Base-by-base conservation (phyloP, 768 basidiomycete species). In the Leccinum subgranulosum region DNA sequence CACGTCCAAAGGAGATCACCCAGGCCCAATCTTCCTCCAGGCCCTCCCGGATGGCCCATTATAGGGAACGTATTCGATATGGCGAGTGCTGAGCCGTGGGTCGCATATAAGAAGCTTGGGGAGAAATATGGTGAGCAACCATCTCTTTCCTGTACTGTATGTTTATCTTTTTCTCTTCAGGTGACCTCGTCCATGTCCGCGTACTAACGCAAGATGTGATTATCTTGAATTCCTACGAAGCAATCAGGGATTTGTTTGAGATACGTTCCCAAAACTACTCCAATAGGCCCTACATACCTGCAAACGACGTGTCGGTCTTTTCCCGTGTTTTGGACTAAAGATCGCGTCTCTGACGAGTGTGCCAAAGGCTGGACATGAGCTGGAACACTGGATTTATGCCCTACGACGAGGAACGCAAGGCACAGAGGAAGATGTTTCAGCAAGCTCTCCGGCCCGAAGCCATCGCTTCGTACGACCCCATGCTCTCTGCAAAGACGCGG, bases 21-120 rank as follows among this genome's bases (percentile, higher is more conserved):
- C 11, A 48, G 45, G 14, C 45, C 45, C 14, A 36, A 31, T 36
- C 43, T 59, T 25, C 58, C 58, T 27, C 58, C 50, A 1, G 58
- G 50, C 8, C 58, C 55, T 15, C 50, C 28, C 2, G 50, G 58
- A n/a, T 17, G 51, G 55, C 58, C 58, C 10, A 31, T 59, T 41
- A n/a, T 59, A 3, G 55, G 58, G 5, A 59, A 59, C 17, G 27
- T 59, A 19, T 57, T 59, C 36, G 58, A 59, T 48, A 48, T 57
- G 43, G 50, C 55, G 17, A 9, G 12, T 33, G n/a, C 43, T 5
- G 58, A 59, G 9, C 55, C 58, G n/a, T 59, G 55, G 49, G 11
- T 12, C 1, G 27, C 29, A 5, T 49, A 33, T 29, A 33, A 49
- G 19, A 49, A 19, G 50, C 49, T 59, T 5, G 45, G 50, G 33